These are phyloP conservation scores for Ustilago cynodontis DNA, from an alignment of 1,284 basidiomycete species.

Conservation along the genomic window DNA sequence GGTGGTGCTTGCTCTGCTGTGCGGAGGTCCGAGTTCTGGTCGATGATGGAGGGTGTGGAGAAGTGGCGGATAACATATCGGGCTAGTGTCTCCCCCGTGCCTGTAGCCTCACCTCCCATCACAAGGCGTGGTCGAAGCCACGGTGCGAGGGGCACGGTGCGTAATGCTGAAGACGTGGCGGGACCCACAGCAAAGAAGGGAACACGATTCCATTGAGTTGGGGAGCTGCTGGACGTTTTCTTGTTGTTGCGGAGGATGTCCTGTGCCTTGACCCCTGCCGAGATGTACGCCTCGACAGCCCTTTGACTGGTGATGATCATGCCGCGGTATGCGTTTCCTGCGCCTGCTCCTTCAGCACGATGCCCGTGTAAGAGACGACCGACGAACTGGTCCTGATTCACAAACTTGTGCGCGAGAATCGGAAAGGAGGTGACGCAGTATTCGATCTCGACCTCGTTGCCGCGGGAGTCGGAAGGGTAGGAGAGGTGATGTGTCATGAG, in stretches of 20 bases:
- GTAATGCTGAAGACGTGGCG: conserved; percentile 56
- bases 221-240: conserved; percentile 34
- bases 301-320: conserved; percentile 65
- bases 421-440: conserved; percentile 62
- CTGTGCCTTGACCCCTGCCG: conserved; percentile 49
- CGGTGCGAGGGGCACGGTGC: conserved; percentile 39
- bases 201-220: conserved; percentile 54
- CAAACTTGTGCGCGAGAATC: conserved; percentile 53
- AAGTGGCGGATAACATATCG: conserved; percentile 57
- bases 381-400: conserved; percentile 50
- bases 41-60: conserved; percentile 29
- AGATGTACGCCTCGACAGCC: conserved; percentile 63
- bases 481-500: conserved; percentile 67
- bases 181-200: conserved; percentile 68
- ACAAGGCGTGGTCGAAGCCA: conserved; percentile 54
- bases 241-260: conserved; percentile 23
- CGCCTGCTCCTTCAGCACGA: not conserved
- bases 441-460: conserved; percentile 52
- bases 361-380: conserved; percentile 45
- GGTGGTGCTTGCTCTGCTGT: conserved; percentile 22
- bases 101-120: conserved; percentile 61
- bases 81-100: conserved; percentile 60
- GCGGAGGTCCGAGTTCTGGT: conserved; percentile 18
- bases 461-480: conserved; percentile 29
- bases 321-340: conserved; percentile 43